phyloP scores from a whole-genome alignment of 306 rosid genomes.

The Luffa aegyptiaca region DNA sequence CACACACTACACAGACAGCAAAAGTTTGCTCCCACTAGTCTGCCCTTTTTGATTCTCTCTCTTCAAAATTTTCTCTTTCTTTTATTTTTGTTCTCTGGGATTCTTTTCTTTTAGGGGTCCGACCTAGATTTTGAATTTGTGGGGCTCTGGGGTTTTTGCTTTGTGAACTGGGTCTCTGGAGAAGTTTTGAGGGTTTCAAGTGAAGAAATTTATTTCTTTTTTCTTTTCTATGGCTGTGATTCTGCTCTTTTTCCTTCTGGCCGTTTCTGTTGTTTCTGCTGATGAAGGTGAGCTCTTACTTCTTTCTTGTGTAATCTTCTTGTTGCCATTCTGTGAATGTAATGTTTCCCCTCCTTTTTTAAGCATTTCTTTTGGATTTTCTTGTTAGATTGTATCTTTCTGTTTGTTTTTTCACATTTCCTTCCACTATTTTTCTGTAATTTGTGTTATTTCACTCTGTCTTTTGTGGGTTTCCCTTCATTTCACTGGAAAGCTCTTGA shows the following conservation, averaged over 20 bases:
- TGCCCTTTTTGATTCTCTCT: neutral
- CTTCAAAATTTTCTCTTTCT: neutral
- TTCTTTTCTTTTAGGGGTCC: neutral
- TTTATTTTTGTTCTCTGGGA: neutral
- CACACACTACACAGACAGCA: neutral
- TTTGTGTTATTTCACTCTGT: neutral
- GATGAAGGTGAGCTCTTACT: slow-evolving; percentile 30
- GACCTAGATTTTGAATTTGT: slow-evolving; percentile 3
- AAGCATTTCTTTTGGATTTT: neutral
- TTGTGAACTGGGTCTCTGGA: neutral
- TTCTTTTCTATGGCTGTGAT: slow-evolving; percentile 27
- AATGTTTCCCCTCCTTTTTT: neutral
- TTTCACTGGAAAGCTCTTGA: neutral
- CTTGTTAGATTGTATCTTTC: neutral
- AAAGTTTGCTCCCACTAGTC: neutral
- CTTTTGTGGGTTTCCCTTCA: neutral
- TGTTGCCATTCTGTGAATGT: neutral
- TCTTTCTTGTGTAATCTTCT: neutral
- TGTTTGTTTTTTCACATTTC: neutral
- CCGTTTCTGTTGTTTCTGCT: slow-evolving; percentile 41
- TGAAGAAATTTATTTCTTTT: neutral
- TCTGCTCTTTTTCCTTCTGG: slow-evolving; percentile 29
- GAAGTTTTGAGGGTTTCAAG: neutral
- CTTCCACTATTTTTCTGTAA: neutral
- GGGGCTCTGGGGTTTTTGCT: neutral